phyloP scores from a whole-genome alignment of 1,284 basidiomycete species.

The Boletus sp. region DNA sequence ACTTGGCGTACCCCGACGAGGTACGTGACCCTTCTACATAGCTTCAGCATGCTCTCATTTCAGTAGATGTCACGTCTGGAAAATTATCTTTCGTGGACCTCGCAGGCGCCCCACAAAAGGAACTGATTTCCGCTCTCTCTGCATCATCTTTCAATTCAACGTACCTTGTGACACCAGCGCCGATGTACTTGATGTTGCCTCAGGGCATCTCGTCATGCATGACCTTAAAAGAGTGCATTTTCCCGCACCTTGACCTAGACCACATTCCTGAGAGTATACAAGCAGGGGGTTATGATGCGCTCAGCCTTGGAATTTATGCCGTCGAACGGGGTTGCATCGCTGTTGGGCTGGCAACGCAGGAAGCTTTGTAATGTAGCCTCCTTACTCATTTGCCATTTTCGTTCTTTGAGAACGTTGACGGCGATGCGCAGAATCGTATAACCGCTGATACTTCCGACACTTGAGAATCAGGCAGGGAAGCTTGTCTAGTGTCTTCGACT shows the following conservation, averaged over 20 bases:
- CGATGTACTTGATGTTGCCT: conserved; percentile 23
- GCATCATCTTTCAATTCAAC: conserved; percentile 10
- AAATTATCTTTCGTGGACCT: conserved; percentile 25
- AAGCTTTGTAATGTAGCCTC: conserved; percentile 9
- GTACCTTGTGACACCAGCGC: conserved; percentile 33
- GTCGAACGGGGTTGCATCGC: conserved; percentile 15
- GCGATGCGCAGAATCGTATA: too few species aligned
- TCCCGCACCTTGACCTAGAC: conserved; percentile 39
- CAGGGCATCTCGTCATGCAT: conserved; percentile 22
- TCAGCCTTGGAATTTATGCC: conserved; percentile 34
- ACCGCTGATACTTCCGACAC: too few species aligned
- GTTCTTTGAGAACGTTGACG: background rate
- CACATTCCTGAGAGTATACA: conserved; percentile 34
- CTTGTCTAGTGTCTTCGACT: too few species aligned
- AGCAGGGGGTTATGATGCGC: conserved; percentile 29
- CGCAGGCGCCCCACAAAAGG: conserved; percentile 24
- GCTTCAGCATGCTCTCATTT: conserved; percentile 1
- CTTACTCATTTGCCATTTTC: background rate
- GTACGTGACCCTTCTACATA: conserved; percentile 14
- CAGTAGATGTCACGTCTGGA: conserved; percentile 20
- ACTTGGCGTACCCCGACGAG: conserved; percentile 28
- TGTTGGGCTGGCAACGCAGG: background rate
- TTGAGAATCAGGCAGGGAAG: too few species aligned
- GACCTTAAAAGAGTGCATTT: conserved; percentile 23
- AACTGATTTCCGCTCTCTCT: conserved; percentile 20